These are phyloP conservation scores for Hyaloscypha finlandica DNA, from an alignment of 495 filamentous ascomycete species.

Conservation along the genomic window DNA sequence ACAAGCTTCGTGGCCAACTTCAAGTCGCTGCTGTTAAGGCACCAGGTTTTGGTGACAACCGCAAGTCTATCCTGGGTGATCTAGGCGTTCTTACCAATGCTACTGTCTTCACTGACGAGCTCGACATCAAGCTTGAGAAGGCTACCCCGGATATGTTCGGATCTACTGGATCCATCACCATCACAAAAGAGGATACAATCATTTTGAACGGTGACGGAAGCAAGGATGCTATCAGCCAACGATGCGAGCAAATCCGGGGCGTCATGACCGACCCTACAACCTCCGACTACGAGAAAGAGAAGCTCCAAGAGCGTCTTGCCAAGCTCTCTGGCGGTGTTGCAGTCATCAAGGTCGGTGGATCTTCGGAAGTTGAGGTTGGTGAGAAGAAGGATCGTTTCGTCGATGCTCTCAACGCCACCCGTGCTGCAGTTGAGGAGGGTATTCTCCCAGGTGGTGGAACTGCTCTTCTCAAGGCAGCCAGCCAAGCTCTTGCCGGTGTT, in stretches of 20 bases:
- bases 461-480: conserved; percentile 93
- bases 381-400: conserved; percentile 99
- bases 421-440: conserved; percentile 97
- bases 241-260: conserved; percentile 98
- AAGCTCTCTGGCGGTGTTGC: conserved; percentile 99
- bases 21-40: conserved; percentile 99
- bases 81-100: conserved; percentile 93
- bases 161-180: conserved; percentile 96
- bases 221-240: conserved; percentile 92
- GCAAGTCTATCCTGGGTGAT: conserved; percentile 98
- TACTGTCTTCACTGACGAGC: conserved; percentile 96
- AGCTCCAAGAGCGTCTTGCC: conserved; percentile 98
- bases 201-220: conserved; percentile 95
- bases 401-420: conserved; percentile 96
- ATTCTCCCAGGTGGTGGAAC: conserved; percentile 98
- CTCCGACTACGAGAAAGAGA: conserved; percentile 99
- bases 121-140: conserved; percentile 98
- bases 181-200: conserved; percentile 99
- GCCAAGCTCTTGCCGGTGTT: conserved; percentile 78
- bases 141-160: conserved; percentile 93
- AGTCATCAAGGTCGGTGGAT: conserved; percentile 97
- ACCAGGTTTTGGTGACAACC: conserved; percentile 99
- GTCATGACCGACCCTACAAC: conserved; percentile 92
- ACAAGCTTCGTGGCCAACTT: conserved; percentile 99
- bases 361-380: conserved; percentile 96